Evolutionary conservation across 2,329 filamentous ascomycete genomes (phyloP), one percentile per base, ranked within the genome.

Genomic region (Neurospora crassa): DNA sequence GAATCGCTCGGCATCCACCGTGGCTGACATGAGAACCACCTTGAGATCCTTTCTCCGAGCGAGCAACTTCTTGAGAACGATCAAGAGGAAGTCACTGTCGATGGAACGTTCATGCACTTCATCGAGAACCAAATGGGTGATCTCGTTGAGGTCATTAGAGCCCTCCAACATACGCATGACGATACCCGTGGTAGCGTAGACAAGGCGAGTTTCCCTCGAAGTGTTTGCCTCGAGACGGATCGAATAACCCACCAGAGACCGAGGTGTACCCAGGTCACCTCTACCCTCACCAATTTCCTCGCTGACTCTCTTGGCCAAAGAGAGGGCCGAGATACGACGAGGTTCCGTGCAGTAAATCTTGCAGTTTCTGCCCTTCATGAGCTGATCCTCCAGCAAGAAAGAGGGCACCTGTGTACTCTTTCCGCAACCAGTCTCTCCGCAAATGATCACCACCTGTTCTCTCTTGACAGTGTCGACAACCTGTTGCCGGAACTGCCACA

Each of bases 11-110:
- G 96, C 93, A 79, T 99, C 93, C 8, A 99, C 93, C 0, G 96
- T 99, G 12, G 96, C 96, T 75, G 95, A 98, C 96, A 99, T 99
- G 86, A 99, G 96, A 79, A 99, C 96, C 78, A 99, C 92, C 85
- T 99, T 99, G 78, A 99, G 86, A 80, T 99, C 96, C 4, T 92
- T 88, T 72, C 96, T 88, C 77, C 94, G 89, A 76, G 86, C 82
- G 42, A 94, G 90, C 59, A 98, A 91, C 79, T 97, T 92, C 84
- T 99, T 99, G 73, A 99, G 84, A 72, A 99, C 86, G 71, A 94
- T 96, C 92, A 99, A 98, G 72, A 99, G 86, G 74, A 99, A 96
- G 85, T 99, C 96, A 10, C 96, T 99, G 29, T 95, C 93, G 73
- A 99, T 90, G 0, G 96, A 99, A 80, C 96, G 90, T 83, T 99